Conservation (phyloP, 1,139 yeast species). For the Lizanozyma gosingica region DNA sequence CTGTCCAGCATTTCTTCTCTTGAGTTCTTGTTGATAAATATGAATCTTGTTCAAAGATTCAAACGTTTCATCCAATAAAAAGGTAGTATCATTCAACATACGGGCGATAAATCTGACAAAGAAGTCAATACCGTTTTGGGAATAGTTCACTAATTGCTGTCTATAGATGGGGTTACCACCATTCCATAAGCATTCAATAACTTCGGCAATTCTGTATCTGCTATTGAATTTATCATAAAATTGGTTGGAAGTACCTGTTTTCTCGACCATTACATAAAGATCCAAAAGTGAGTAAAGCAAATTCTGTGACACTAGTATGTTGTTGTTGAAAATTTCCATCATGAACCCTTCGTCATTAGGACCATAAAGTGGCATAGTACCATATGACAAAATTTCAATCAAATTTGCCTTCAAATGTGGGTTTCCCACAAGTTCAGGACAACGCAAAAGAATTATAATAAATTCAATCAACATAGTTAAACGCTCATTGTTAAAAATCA, state of each 20-base stretch:
- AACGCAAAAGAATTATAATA: conserved; percentile 64
- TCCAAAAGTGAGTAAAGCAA: conserved; percentile 77
- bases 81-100: conserved; percentile 90
- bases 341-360: conserved; percentile 56
- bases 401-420: conserved; percentile 87
- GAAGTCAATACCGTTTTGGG: conserved; percentile 62
- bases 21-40: conserved; percentile 52
- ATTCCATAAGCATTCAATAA: conserved; percentile 79
- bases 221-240: conserved; percentile 93
- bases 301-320: conserved; percentile 55
- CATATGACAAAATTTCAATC: conserved; percentile 72
- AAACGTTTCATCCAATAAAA: conserved; percentile 82
- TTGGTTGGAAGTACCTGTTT: conserved; percentile 92
- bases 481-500: conserved; percentile 42
- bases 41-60: conserved; percentile 74
- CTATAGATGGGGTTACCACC: conserved; percentile 46
- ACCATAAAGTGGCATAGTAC: conserved; percentile 54
- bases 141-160: conserved; percentile 57
- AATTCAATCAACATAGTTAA: conserved; percentile 60
- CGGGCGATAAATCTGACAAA: conserved; percentile 89
- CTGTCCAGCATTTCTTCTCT: conserved; percentile 29
- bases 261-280: conserved; percentile 89
- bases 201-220: conserved; percentile 76
- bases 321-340: conserved; percentile 53
- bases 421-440: conserved; percentile 80